Conservation (phyloP, 2,329 filamentous ascomycete genomes). For the Diaporthe helianthi region DNA sequence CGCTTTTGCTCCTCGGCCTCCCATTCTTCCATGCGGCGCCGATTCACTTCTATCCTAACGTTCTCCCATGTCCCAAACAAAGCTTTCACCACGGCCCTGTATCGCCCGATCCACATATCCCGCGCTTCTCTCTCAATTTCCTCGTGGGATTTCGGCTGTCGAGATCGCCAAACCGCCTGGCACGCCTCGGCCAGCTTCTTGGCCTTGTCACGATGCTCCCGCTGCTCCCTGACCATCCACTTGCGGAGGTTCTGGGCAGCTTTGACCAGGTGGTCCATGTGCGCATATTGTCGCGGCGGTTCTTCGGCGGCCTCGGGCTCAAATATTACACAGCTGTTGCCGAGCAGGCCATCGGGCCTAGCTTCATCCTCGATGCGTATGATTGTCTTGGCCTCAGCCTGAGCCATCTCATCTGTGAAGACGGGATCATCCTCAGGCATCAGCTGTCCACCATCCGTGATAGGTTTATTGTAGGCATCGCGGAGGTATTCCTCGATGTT, state of each 20-base stretch:
- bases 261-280: slow-evolving; percentile 82
- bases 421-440: slow-evolving; percentile 61
- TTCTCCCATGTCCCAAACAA: slow-evolving; percentile 69
- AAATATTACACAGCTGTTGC: slow-evolving; percentile 73
- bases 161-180: slow-evolving; percentile 75
- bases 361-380: slow-evolving; percentile 75
- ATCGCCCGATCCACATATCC: slow-evolving; percentile 70
- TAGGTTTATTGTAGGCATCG: slow-evolving; percentile 56
- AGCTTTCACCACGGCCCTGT: slow-evolving; percentile 72
- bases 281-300: slow-evolving; percentile 81
- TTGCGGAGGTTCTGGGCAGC: slow-evolving; percentile 83
- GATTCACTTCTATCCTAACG: slow-evolving; percentile 67
- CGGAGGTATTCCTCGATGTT: slow-evolving; percentile 66
- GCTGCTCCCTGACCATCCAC: slow-evolving; percentile 80
- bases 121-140: slow-evolving; percentile 82
- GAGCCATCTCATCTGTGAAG: slow-evolving; percentile 68
- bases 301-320: slow-evolving; percentile 76
- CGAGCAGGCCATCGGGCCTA: slow-evolving; percentile 77
- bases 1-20: slow-evolving; percentile 69
- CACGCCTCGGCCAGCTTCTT: slow-evolving; percentile 82
- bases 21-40: slow-evolving; percentile 65
- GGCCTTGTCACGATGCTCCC: slow-evolving; percentile 76
- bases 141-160: slow-evolving; percentile 78
- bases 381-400: slow-evolving; percentile 73
- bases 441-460: slow-evolving; percentile 65